A percentile compares a stretch with the other conserved stretches of the same genome.
phyloP scores from a whole-genome alignment of 257 asterid species.

The Perilla frutescens region DNA sequence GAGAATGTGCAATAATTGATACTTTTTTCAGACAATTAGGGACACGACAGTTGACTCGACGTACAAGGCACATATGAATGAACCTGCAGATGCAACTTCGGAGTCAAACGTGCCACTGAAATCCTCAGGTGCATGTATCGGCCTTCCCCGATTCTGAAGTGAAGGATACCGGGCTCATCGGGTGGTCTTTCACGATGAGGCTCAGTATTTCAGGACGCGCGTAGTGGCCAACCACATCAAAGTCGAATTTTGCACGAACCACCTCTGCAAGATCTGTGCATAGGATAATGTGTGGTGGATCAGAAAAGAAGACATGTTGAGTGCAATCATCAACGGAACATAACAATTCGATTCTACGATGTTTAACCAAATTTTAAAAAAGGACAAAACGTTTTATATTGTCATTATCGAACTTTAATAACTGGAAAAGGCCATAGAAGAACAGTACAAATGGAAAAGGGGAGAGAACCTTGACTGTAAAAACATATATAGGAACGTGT shows the following conservation, averaged over 20 bases:
- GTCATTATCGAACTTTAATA: not conserved
- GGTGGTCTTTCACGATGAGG: conserved; percentile 79
- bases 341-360: too few species aligned
- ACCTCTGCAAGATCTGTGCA: conserved; percentile 87
- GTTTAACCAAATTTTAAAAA: too few species aligned
- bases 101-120: not conserved
- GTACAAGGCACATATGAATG: conserved; percentile 1
- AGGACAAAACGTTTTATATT: too few species aligned
- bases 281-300: not conserved
- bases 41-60: conserved; percentile 24
- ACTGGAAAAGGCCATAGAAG: not conserved
- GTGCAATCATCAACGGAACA: too few species aligned
- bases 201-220: conserved; percentile 91
- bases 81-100: not conserved
- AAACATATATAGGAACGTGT: not conserved
- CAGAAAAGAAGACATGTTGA: not conserved
- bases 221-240: conserved; percentile 96
- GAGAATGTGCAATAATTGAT: not conserved
- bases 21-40: not conserved
- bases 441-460: too few species aligned
- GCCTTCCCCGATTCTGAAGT: conserved; percentile 60
- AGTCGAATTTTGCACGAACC: conserved; percentile 86
- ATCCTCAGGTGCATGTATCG: conserved; percentile 33
- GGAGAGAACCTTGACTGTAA: too few species aligned
- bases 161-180: conserved; percentile 73